A percentile compares a stretch with the other conserved stretches of the same genome.
Conservation (phyloP, 2,329 filamentous ascomycete species). For the Lachnum nothofagi region DNA sequence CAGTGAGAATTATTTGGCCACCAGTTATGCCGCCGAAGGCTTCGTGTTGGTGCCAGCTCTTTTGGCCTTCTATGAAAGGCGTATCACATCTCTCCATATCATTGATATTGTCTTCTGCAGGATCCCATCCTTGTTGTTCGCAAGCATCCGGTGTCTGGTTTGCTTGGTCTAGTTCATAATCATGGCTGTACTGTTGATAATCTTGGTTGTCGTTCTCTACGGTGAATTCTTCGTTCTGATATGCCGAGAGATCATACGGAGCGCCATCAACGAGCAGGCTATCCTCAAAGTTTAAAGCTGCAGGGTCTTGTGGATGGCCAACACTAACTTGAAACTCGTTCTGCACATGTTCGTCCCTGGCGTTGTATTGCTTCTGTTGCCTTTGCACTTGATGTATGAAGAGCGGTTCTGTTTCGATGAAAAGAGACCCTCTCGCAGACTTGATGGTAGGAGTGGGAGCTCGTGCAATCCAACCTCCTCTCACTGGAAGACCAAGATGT, state of each 20-base stretch:
- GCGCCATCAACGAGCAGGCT: background rate
- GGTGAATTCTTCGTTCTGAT: background rate
- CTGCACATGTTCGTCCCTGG: background rate
- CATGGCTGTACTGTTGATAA: background rate
- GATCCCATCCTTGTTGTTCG: background rate
- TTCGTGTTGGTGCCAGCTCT: background rate
- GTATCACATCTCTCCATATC: background rate
- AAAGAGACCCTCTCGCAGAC: background rate
- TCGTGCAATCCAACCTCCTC: conserved; percentile 6
- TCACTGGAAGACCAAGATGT: conserved; percentile 5
- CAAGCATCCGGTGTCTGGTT: background rate
- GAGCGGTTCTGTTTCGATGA: background rate
- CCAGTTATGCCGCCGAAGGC: background rate
- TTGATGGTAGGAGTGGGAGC: background rate
- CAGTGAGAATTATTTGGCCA: background rate
- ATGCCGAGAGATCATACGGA: background rate
- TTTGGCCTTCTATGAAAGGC: background rate
- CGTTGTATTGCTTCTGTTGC: background rate
- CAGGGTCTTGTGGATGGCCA: background rate
- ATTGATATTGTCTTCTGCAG: background rate
- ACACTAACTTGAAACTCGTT: conserved; percentile 1
- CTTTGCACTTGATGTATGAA: conserved; percentile 11
- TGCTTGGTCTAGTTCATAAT: background rate
- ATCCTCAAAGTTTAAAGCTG: background rate
- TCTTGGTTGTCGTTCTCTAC: background rate